Evolutionary conservation across 495 filamentous ascomycete species (phyloP), one percentile per base, ranked within the genome.

Genomic region (Lentithecium fluviatile): DNA sequence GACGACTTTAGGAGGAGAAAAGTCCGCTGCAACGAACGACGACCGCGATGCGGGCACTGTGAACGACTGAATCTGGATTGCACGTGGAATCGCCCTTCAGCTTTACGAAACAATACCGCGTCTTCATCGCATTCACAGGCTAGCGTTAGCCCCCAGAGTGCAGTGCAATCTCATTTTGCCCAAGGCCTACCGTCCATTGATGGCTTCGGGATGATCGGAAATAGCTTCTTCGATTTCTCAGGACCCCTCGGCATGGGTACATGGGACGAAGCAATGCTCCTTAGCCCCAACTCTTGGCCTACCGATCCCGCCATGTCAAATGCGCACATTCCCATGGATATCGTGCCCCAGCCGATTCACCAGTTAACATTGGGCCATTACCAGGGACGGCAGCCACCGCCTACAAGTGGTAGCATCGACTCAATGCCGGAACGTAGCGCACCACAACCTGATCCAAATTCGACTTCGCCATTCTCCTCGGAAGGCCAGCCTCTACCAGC

Each of bases 251-350:
- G 58, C 1, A 54, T 61, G 37, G 50, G 58, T 11, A 54, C 58
- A 15, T 61, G 58, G 58, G 58, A 61, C 25, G 58, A 61, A 48
- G 58, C 58, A 6, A 61, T 61, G 58, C 34, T 61, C n/a, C 43
- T 61, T 15, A 61, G 58, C 38, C 58, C 58, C 11, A 54, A 46
- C 25, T 61, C 58, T 1, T 61, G 58, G 58, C 58, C 58, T 19
- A 13, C 50, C 11, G 58, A 61, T 10, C 38, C 48, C 13, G 23
- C 38, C 40, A 36, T 53, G 37, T 13, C 53, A 12, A n/a, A 10
- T 24, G 4, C 46, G 11, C 32, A 1, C n/a, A 15, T 36, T 12
- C 17, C 40, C 17, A 21, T 60, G 20, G 48, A 52, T 1, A 15
- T 61, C 23, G 58, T 37, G 26, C 49, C 58, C 17, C 58, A 32